Evolutionary conservation across 805 yeast genomes (phyloP), one percentile per base, ranked within the genome.

Genomic region (Kluyveromyces dobzhanskii): DNA sequence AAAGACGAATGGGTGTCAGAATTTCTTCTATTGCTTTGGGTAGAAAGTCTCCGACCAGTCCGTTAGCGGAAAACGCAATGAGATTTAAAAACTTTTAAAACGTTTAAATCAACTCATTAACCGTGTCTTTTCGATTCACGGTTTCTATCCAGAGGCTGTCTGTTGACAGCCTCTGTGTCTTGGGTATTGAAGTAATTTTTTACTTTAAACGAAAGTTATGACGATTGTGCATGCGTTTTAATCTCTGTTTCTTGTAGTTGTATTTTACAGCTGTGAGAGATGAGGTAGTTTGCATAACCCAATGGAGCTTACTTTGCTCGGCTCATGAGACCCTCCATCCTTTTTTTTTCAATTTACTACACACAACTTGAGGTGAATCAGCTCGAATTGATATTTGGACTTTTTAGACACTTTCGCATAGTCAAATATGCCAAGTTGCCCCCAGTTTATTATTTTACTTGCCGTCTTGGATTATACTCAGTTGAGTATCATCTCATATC

Each of bases 281-380:
- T 6, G 24, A 21, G 24, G 24, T 21, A 21, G 40, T 39, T 40
- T 32, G 44, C 37, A 56, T 66, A 79, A 79, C 87, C 74, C 86
- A 79, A 80, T 80, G 87, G 86, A 80, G 87, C 87, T 80, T 77
- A 80, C 80, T 78, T 26, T 54, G 56, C 80, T 77, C 69, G 75
- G 62, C 56, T 67, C 76, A 76, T 75, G 81, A 69, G 72, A 71
- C 75, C 71, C 61, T 37, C 47, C 32, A 32, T 39, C 40, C 48
- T 48, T 42, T 46, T 46, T 43, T 42, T 39, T 41, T 41, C 44
- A 7, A 7, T 32, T n/a, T n/a, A n/a, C n/a, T n/a, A n/a, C 43
- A 42, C 44, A 49, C 59, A 53, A 52, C 50, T 59, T 53, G 58
- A 45, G 51, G 53, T 48, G 44, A 43, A 49, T 49, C 50, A 16